These are phyloP conservation scores for Dactylellina sp. DNA, from an alignment of 2,329 filamentous ascomycete genomes.

Conservation along the genomic window DNA sequence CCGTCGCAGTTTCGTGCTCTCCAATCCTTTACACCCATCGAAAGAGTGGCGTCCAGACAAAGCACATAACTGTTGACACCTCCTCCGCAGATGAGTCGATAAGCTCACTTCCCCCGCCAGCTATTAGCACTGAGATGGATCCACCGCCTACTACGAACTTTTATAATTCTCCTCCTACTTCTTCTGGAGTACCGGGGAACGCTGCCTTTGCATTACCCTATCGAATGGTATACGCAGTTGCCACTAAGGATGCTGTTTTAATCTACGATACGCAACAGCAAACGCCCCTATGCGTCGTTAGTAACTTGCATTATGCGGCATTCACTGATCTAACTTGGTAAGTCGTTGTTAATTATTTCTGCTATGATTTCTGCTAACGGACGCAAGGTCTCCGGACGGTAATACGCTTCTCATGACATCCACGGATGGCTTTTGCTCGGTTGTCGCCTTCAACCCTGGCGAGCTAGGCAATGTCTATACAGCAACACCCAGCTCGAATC, in stretches of 20 bases:
- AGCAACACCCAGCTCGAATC: constrained; percentile 67
- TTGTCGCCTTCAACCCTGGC: constrained; percentile 82
- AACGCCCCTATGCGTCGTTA: constrained; percentile 91
- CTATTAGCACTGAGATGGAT: constrained; percentile 68
- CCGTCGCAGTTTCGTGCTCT: constrained; percentile 93
- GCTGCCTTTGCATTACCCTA: constrained; percentile 88
- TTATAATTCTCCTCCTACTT: constrained; percentile 68
- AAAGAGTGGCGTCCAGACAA: constrained; percentile 75
- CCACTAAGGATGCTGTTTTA: constrained; percentile 93
- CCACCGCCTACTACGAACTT: constrained; percentile 65
- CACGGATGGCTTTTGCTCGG: constrained; percentile 96
- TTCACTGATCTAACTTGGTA: constrained; percentile 98
- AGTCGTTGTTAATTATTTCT: constrained; percentile 61
- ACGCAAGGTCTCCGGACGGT: constrained; percentile 77
- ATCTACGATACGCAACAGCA: constrained; percentile 98
- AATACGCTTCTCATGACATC: constrained; percentile 91
- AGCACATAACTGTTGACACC: constrained; percentile 94
- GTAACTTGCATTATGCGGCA: constrained; percentile 95
- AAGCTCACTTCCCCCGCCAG: constrained; percentile 82
- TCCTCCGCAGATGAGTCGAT: constrained; percentile 87
- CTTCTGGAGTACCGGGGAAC: constrained; percentile 67
- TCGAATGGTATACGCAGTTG: constrained; percentile 94
- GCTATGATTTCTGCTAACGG: constrained; percentile 48
- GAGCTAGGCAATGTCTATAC: constrained; percentile 87
- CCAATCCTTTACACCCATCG: constrained; percentile 87